These are phyloP conservation scores for Pisolithus orientalis DNA, from an alignment of 768 basidiomycete genomes.

Conservation along the genomic window DNA sequence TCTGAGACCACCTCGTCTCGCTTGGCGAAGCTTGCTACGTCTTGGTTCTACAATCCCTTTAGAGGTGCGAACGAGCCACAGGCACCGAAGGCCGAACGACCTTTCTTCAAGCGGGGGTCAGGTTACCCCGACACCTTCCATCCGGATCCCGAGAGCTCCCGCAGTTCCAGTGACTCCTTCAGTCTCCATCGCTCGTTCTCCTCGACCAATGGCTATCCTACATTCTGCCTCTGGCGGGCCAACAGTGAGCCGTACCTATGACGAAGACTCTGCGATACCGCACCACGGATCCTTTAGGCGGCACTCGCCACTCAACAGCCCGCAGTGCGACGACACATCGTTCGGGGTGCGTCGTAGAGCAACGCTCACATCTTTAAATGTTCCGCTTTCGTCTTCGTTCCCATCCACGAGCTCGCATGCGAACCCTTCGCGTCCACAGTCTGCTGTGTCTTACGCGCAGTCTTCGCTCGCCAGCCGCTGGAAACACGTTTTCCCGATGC, in stretches of 20 bases:
- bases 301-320: slow-evolving; percentile 61
- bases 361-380: slow-evolving; percentile 29
- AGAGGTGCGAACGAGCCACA: slow-evolving; percentile 61
- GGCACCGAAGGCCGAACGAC: slow-evolving; percentile 42
- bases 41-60: slow-evolving; percentile 80
- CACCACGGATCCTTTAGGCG: slow-evolving; percentile 45
- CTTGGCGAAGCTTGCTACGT: slow-evolving; percentile 57
- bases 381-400: slow-evolving; percentile 45
- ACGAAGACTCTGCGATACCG: slow-evolving; percentile 48
- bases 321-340: slow-evolving; percentile 62
- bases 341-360: slow-evolving; percentile 49
- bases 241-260: slow-evolving; percentile 45
- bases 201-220: slow-evolving; percentile 36
- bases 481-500: slow-evolving; percentile 79
- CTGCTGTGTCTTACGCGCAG: slow-evolving; percentile 53
- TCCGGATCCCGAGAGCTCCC: slow-evolving; percentile 26
- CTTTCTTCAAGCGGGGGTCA: slow-evolving; percentile 36
- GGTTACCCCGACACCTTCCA: slow-evolving; percentile 16
- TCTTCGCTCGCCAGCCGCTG: slow-evolving; percentile 79
- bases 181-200: slow-evolving; percentile 31
- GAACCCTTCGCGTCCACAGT: slow-evolving; percentile 64
- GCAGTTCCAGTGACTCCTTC: slow-evolving; percentile 25
- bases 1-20: slow-evolving; percentile 26
- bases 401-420: slow-evolving; percentile 32
- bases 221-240: slow-evolving; percentile 37